These are phyloP conservation scores for Teratosphaeria viscida DNA, from an alignment of 2,329 filamentous ascomycete species.

Conservation along the genomic window DNA sequence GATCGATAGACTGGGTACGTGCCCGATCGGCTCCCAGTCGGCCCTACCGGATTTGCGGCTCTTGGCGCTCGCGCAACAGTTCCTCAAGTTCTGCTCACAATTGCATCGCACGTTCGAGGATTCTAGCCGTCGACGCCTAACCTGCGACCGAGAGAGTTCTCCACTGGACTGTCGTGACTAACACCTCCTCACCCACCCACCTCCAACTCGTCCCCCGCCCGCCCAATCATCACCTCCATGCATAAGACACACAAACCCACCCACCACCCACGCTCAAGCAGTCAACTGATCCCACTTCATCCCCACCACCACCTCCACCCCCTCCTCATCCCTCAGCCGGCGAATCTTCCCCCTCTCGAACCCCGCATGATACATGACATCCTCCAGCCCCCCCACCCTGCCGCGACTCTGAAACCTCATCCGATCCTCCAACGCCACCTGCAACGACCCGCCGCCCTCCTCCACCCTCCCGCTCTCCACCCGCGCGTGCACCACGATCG, in stretches of 20 bases:
- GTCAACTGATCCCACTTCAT: conserved; percentile 10
- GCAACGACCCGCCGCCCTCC: not conserved
- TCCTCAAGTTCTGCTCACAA: too few relatives aligned
- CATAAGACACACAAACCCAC: not conserved
- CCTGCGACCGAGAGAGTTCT: too few relatives aligned
- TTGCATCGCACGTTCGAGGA: too few relatives aligned
- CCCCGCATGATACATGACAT: conserved; percentile 18
- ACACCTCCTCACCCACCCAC: too few relatives aligned
- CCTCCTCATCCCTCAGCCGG: conserved; percentile 11
- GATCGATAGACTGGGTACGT: too few relatives aligned
- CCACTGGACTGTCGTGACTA: too few relatives aligned
- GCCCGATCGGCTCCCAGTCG: too few relatives aligned
- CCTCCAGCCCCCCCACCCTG: conserved; percentile 11
- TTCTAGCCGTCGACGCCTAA: too few relatives aligned
- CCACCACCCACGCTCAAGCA: not conserved
- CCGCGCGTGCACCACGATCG: conserved; percentile 15
- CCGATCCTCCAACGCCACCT: conserved; percentile 16
- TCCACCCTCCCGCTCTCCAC: conserved; percentile 9
- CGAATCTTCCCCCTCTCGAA: conserved; percentile 20
- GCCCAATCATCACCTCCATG: not conserved
- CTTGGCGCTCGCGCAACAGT: too few relatives aligned
- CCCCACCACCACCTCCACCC: conserved; percentile 17
- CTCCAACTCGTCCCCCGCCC: too few relatives aligned
- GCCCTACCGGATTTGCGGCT: too few relatives aligned
- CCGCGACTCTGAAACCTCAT: conserved; percentile 16